These are phyloP conservation scores for Pleurozium schreberi DNA, from an alignment of 225 moss, liverwort and hornwort species.

Conservation along the genomic window DNA sequence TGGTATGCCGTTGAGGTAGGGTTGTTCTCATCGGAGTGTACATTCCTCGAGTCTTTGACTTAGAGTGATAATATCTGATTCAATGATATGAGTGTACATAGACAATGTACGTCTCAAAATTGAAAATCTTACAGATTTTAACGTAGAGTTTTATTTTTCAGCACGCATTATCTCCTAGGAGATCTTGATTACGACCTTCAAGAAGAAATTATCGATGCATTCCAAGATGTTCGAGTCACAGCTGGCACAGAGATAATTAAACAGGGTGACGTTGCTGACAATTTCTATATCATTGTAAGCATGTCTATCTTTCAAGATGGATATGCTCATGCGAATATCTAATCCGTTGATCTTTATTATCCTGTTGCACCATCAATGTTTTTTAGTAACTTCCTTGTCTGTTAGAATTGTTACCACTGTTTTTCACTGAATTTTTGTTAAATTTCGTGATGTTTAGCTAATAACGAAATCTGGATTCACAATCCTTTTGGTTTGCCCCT, in stretches of 20 bases:
- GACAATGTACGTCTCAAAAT: not conserved
- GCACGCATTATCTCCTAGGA: slow-evolving; percentile 68
- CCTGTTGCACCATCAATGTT: not conserved
- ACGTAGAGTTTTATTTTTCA: slow-evolving; percentile 2
- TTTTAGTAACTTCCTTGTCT: not conserved
- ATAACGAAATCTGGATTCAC: not conserved
- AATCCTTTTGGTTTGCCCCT: not conserved
- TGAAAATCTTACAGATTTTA: not conserved
- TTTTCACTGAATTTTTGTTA: not conserved
- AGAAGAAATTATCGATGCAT: slow-evolving; percentile 83
- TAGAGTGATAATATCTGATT: not conserved
- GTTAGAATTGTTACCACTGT: not conserved
- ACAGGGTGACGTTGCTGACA: slow-evolving; percentile 82
- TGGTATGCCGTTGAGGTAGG: not conserved
- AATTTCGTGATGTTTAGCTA: not conserved
- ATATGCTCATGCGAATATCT: not conserved
- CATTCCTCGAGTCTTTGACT: not conserved
- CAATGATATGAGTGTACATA: not conserved
- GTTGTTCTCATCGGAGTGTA: not conserved
- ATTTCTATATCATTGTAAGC: slow-evolving; percentile 93
- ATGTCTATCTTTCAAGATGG: not conserved
- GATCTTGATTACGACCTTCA: slow-evolving; percentile 73
- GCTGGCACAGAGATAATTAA: slow-evolving; percentile 68
- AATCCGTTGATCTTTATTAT: not conserved
- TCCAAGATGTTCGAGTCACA: slow-evolving; percentile 69